These are phyloP conservation scores for Magnaporthiopsis poae DNA, from an alignment of 2,329 filamentous ascomycete species.

Conservation along the genomic window DNA sequence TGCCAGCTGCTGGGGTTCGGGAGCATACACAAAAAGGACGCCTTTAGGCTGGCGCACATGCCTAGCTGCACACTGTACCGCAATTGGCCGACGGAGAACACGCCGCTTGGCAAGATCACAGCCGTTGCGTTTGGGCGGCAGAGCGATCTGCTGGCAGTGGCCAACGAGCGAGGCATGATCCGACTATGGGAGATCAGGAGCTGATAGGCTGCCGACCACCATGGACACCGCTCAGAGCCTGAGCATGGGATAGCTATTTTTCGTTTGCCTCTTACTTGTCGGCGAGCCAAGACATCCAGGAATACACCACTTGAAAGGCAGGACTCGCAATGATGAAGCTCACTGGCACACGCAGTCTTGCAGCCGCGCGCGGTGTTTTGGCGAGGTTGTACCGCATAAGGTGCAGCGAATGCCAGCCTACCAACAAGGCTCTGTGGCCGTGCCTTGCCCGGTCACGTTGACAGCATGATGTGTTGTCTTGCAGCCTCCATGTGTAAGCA, in stretches of 20 bases:
- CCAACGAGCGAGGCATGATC: constrained; percentile 80
- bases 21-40: constrained; percentile 79
- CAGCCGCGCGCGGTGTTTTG: not conserved
- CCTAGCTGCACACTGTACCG: constrained; percentile 87
- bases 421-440: not conserved
- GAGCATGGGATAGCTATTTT: not conserved
- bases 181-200: constrained; percentile 79
- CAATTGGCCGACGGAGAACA: constrained; percentile 92
- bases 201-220: constrained; percentile 25
- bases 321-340: not conserved
- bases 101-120: constrained; percentile 75
- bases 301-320: not conserved
- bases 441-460: not conserved
- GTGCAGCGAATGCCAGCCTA: not conserved
- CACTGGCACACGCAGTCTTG: not conserved
- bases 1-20: constrained; percentile 82
- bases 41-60: constrained; percentile 76
- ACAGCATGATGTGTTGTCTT: not conserved
- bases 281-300: not conserved
- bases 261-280: not conserved
- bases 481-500: not conserved
- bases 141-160: constrained; percentile 68
- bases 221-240: not conserved
- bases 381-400: not conserved
- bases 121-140: constrained; percentile 57